phyloP scores from a whole-genome alignment of 1,139 yeast species.

The Zygosaccharomyces sapae region DNA sequence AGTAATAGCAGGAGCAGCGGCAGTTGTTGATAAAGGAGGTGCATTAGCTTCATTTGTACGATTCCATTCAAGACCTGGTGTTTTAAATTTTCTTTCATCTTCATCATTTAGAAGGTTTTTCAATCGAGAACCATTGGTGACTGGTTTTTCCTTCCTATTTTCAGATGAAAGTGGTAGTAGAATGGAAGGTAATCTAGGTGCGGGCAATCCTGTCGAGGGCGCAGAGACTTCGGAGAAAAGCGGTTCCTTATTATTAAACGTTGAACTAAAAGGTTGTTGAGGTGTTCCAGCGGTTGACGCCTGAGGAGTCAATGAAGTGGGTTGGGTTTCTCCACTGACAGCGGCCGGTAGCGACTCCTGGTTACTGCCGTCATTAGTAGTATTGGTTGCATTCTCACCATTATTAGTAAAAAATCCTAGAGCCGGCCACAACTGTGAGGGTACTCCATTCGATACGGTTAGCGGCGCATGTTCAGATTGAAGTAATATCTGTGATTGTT shows the following conservation, averaged over 20 bases:
- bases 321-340: background rate
- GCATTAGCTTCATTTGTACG: background rate
- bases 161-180: constrained; percentile 19
- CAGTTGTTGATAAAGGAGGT: constrained; percentile 1
- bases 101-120: constrained; percentile 1
- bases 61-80: background rate
- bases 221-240: constrained; percentile 26
- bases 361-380: background rate
- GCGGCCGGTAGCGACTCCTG: background rate
- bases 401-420: constrained; percentile 28
- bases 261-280: constrained; percentile 18
- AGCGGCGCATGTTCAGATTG: constrained; percentile 22
- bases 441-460: constrained; percentile 21
- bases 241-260: constrained; percentile 17
- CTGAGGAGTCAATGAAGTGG: constrained; percentile 1
- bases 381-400: background rate
- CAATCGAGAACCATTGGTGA: constrained; percentile 1
- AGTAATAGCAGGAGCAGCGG: background rate
- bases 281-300: constrained; percentile 2
- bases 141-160: background rate
- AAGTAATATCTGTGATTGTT: constrained; percentile 27
- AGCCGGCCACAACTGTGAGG: constrained; percentile 33
- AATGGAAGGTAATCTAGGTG: constrained; percentile 34
- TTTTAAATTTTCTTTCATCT: background rate
- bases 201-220: constrained; percentile 28